These are phyloP conservation scores for Trichoderma virens DNA, from an alignment of 495 filamentous ascomycete genomes.

Conservation along the genomic window DNA sequence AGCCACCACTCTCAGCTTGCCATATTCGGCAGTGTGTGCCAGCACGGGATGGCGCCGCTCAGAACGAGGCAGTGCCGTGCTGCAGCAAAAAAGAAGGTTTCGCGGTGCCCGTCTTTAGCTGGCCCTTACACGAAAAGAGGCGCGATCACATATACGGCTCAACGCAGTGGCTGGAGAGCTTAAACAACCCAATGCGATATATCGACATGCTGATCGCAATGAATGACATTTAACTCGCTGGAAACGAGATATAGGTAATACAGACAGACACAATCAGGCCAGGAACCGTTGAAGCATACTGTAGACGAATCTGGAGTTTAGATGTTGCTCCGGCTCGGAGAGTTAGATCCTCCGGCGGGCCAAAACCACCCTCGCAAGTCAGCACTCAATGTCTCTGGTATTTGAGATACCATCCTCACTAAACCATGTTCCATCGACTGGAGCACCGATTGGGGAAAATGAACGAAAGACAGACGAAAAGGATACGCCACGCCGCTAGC, in stretches of 20 bases:
- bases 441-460: background rate
- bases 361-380: background rate
- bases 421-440: background rate
- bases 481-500: background rate
- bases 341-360: slow-evolving; percentile 5
- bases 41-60: background rate
- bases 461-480: background rate
- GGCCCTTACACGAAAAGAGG: no score
- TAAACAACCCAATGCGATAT: no score
- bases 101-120: no score
- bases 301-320: background rate
- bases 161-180: no score
- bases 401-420: background rate
- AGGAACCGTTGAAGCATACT: background rate
- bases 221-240: no score
- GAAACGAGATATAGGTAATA: no score
- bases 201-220: no score
- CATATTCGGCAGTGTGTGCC: background rate
- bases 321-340: slow-evolving; percentile 2
- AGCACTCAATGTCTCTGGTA: background rate
- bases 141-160: no score
- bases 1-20: background rate
- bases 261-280: background rate
- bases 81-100: background rate
- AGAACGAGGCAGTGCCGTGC: background rate